phyloP scores from a whole-genome alignment of 805 yeast species.

The Priceomyces haplophilus region DNA sequence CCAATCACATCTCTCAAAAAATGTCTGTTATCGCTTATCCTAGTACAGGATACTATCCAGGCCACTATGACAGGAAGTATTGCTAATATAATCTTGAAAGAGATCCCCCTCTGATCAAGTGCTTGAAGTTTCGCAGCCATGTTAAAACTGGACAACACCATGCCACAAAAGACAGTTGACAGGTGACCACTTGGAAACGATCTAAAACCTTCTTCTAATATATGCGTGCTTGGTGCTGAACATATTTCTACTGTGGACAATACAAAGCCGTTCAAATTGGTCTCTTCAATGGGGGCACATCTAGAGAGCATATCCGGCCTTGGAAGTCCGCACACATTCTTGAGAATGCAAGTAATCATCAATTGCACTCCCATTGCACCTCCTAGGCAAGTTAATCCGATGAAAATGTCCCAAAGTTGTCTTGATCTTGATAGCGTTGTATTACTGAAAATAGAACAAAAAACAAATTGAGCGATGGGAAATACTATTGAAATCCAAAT shows the following conservation, averaged over 20 bases:
- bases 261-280: conserved; percentile 5
- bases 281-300: conserved; percentile 17
- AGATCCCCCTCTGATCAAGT: conserved; percentile 34
- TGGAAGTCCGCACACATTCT: conserved; percentile 27
- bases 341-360: conserved; percentile 31
- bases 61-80: conserved; percentile 36
- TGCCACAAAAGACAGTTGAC: conserved; percentile 29
- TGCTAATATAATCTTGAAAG: conserved; percentile 29
- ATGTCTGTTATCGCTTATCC: conserved; percentile 50
- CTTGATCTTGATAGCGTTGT: conserved; percentile 14
- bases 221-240: conserved; percentile 10
- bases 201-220: conserved; percentile 25
- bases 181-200: conserved; percentile 30
- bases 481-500: conserved; percentile 24
- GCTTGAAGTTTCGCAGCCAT: conserved; percentile 31
- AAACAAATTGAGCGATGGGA: conserved; percentile 30
- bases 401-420: conserved; percentile 41
- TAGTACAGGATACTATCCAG: conserved; percentile 32
- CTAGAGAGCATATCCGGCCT: conserved; percentile 26
- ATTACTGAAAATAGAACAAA: conserved; percentile 13
- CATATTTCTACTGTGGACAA: conserved; percentile 18
- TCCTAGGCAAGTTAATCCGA: conserved; percentile 31
- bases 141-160: conserved; percentile 33
- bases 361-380: conserved; percentile 39
- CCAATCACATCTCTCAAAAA: conserved; percentile 36